Evolutionary conservation across 2,329 filamentous ascomycete species (phyloP), one percentile per base, ranked within the genome.

Genomic region (Onygena corvina): DNA sequence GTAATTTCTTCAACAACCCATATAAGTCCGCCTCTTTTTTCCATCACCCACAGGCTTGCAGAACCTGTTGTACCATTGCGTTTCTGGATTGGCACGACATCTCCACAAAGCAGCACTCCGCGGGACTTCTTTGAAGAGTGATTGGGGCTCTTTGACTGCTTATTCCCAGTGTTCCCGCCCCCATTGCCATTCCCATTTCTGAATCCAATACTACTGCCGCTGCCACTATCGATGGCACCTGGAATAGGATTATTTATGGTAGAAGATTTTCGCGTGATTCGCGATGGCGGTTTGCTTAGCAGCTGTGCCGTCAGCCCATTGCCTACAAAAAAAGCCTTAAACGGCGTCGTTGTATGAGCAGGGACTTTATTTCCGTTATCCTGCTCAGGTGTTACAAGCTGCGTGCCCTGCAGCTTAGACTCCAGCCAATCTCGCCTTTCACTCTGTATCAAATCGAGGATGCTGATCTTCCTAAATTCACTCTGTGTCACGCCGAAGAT

Each of bases 401-500:
- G 25, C 16, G 45, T 21, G 30, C 46, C 77, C 54, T 79, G 74
- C 36, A 98, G 73, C 66, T 89, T 95, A 53, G 83, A 80, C 62
- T 93, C 87, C 21, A 98, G 73, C 92, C 92, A 98, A 23, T 81
- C 79, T 56, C 90, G 76, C 51, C 88, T 77, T 65, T 95, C 90
- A 64, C 89, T 81, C 65, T 90, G 85, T 14, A 98, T 88, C 25
- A 98, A 87, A 63, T 96, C 89, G 51, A 98, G 68, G 50, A 98
- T 96, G 44, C 92, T 90, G 72, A 96, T 81, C 62, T 88, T 95
- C 49, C 88, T 81, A 20, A 98, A 86, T 66, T 98, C 92, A 3
- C 86, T 86, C 61, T 87, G 86, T n/a, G 89, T 94, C 7, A 98
- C 87, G n/a, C 92, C 92, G 68, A 96, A 98, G n/a, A 96, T 83